phyloP scores from a whole-genome alignment of 495 filamentous ascomycete species.

The Geopyxis carbonaria region DNA sequence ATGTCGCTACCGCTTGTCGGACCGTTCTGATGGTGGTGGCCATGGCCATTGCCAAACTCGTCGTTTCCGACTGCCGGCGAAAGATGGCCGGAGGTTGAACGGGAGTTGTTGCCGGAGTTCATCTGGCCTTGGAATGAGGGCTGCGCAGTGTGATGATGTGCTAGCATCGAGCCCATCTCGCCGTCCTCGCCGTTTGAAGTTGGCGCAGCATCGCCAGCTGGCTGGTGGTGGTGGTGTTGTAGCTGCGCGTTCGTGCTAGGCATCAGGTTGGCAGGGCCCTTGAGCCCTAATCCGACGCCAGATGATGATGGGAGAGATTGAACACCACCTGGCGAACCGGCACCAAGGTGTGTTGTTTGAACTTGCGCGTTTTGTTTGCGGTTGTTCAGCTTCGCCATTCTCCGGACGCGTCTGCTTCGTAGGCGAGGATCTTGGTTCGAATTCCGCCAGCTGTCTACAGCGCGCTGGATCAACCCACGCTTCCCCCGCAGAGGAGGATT shows the following conservation, averaged over 20 bases:
- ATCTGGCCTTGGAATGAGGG: conserved; percentile 20
- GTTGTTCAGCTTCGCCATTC: conserved; percentile 87
- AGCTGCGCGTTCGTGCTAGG: conserved; percentile 35
- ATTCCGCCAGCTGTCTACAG: conserved; percentile 96
- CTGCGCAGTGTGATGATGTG: conserved; percentile 43
- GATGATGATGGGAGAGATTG: conserved; percentile 18
- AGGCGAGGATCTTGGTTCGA: conserved; percentile 91
- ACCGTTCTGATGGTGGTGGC: conserved; percentile 30
- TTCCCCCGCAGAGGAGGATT: conserved; percentile 85
- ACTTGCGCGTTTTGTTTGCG: conserved; percentile 45
- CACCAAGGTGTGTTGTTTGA: conserved; percentile 25
- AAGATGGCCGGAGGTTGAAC: conserved; percentile 24
- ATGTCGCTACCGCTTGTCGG: conserved; percentile 38
- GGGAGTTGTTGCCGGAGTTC: conserved; percentile 20
- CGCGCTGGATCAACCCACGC: conserved; percentile 85
- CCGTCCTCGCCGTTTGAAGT: conserved; percentile 49
- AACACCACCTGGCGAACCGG: conserved; percentile 18
- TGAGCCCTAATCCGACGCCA: conserved; percentile 18
- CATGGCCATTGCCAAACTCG: conserved; percentile 23
- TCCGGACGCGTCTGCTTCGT: conserved; percentile 73
- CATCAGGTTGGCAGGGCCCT: conserved; percentile 22
- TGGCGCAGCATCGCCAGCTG: conserved; percentile 33
- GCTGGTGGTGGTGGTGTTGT: conserved; percentile 69
- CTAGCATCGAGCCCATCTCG: conserved; percentile 90
- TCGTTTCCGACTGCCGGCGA: conserved; percentile 22